A percentile compares a stretch with the other conserved stretches of the same genome.
These are phyloP conservation scores for Croton setiger DNA, from an alignment of 441 rosid genomes.

Conservation along the genomic window DNA sequence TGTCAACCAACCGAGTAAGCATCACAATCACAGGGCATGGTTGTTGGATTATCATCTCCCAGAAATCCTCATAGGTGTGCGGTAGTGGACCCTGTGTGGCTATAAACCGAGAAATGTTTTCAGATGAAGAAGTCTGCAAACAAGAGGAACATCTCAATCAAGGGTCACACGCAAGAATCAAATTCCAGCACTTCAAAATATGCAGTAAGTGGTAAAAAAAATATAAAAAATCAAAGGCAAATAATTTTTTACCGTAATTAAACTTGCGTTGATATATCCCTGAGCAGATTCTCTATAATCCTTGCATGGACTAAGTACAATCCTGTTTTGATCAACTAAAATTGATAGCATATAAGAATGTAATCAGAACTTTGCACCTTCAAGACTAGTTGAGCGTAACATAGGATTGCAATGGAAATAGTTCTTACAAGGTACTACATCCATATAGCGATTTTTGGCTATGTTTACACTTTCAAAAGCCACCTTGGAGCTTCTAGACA, in stretches of 20 bases:
- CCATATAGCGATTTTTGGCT: constrained; percentile 66
- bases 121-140: constrained; percentile 58
- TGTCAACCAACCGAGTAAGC: constrained; percentile 86
- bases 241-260: constrained; percentile 40
- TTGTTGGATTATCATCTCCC: constrained; percentile 87
- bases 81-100: constrained; percentile 93
- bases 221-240: neutral
- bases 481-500: constrained; percentile 49
- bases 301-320: constrained; percentile 67
- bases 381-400: neutral
- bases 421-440: constrained; percentile 67
- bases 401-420: neutral
- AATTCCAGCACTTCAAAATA: neutral
- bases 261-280: constrained; percentile 90
- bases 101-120: constrained; percentile 60
- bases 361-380: neutral
- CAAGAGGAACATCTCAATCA: constrained; percentile 13
- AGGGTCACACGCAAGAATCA: constrained; percentile 6
- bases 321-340: constrained; percentile 69
- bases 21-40: constrained; percentile 77
- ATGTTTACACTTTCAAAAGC: constrained; percentile 51
- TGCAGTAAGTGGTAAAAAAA: neutral
- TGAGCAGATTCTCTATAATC: constrained; percentile 54
- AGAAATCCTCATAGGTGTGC: constrained; percentile 77
- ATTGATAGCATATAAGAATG: constrained; percentile 10